phyloP scores from a whole-genome alignment of 2,329 filamentous ascomycete genomes.

The Aphanocladium album region DNA sequence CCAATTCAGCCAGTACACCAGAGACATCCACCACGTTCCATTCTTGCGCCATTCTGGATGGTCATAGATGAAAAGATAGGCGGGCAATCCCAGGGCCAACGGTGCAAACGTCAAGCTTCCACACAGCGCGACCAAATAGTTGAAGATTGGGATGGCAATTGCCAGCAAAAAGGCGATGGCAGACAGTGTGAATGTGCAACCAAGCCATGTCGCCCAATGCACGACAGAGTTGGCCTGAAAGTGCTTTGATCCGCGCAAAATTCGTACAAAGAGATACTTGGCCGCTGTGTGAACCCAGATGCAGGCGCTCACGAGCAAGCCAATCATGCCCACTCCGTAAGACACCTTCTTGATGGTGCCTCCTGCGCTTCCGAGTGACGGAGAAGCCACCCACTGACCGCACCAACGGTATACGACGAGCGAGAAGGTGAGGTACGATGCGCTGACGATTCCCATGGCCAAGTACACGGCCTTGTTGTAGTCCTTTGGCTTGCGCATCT shows the following conservation, averaged over 20 bases:
- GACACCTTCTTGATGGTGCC: slow-evolving; percentile 54
- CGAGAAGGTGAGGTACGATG: slow-evolving; percentile 53
- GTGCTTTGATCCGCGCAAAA: slow-evolving; percentile 32
- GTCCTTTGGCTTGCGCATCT: slow-evolving; percentile 56
- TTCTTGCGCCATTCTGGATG: slow-evolving; percentile 26
- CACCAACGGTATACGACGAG: slow-evolving; percentile 59
- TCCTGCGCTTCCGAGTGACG: slow-evolving; percentile 57
- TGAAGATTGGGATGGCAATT: slow-evolving; percentile 30
- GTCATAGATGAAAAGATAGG: slow-evolving; percentile 33
- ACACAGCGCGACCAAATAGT: slow-evolving; percentile 26
- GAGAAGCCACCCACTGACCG: slow-evolving; percentile 57
- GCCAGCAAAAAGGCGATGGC: slow-evolving; percentile 28
- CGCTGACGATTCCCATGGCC: slow-evolving; percentile 53
- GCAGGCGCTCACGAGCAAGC: slow-evolving; percentile 31
- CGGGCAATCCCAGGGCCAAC: slow-evolving; percentile 30
- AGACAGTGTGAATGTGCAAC: slow-evolving; percentile 25
- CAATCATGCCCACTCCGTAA: slow-evolving; percentile 54
- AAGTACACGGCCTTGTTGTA: slow-evolving; percentile 56
- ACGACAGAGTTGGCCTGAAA: slow-evolving; percentile 29
- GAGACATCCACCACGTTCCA: slow-evolving; percentile 21
- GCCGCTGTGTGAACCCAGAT: slow-evolving; percentile 22
- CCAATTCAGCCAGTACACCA: slow-evolving; percentile 30
- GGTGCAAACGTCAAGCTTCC: slow-evolving; percentile 32
- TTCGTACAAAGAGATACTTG: slow-evolving; percentile 36
- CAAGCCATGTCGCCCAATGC: slow-evolving; percentile 34